Evolutionary conservation across 805 yeast species (phyloP), one percentile per base, ranked within the genome.

Genomic region (Lipomyces sp.): DNA sequence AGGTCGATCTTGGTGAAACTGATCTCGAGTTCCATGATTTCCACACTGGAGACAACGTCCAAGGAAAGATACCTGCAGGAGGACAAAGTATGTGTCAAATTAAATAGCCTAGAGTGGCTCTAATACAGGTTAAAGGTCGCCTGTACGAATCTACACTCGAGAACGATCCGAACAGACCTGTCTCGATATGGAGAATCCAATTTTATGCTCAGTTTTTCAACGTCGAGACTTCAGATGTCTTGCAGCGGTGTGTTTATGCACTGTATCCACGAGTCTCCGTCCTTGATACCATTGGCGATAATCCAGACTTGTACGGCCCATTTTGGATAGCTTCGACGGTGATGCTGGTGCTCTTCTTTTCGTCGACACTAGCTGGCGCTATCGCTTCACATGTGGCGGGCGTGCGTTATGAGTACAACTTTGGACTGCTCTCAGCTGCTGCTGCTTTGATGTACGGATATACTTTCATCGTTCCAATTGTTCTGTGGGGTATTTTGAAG

Each of bases 271-370:
- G 70, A 68, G 74, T 76, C 15, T 72, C 74, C 34, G 71, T 73
- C 18, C 74, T 73, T 6, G 80, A 76, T 42, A 81, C 77, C 69
- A 71, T 80, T 71, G 80, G 81, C 57, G 81, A 81, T 51, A 80
- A 81, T 15, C 85, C 88, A 2, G 98, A 93, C 73, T 78, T 93
- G 62, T 94, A 92, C 76, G 97, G 97, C 0, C 89, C 96, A 6
- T 80, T 92, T 24, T 93, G 98, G 98, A 87, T 93, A 55, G 90
- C 94, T 11, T 92, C 92, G 0, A 89, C 97, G 0, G 85, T 91
- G 59, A 86, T 90, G 0, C 85, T 90, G 70, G 80, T 88, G 39
- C 81, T 90, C 75, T 92, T 92, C 78, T 87, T 92, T 65, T 84
- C 92, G 56, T 85, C 89, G 45, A 88, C 96, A 0, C 83, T 90